Evolutionary conservation across 352 stramenopile species (phyloP), one percentile per base, ranked within the genome.

Genomic region (Phytopythium sindhum): DNA sequence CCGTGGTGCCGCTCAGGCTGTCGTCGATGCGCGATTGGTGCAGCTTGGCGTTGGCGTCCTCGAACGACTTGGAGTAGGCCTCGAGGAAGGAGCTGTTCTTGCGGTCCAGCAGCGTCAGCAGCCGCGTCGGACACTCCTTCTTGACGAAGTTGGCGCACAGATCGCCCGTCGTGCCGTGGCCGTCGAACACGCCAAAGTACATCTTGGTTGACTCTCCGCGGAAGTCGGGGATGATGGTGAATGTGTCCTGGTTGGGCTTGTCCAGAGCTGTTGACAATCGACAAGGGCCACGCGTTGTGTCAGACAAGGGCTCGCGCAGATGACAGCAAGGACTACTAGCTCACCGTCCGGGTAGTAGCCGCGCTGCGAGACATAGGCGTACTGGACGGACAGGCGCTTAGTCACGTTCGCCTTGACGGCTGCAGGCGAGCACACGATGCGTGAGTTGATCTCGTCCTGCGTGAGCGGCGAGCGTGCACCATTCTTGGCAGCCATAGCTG

Each of bases 171-270:
- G 83, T 91, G 19, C 89, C 89, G 60, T 96, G 89, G 24, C 89
- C 89, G 60, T 97, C 88, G 58, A 92, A 97, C 8, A 97, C 85
- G 26, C 88, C 88, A 66, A 96, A 95, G 68, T 93, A 93, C 63
- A 94, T 88, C 66, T 93, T 91, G 21, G 63, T 58, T 17, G 84
- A 60, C 60, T 96, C 84, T 8, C 80, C 82, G 55, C 81, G 90
- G 70, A 96, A 96, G 35, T 78, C 79, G 24, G 85, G 84, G 26
- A 94, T 78, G 56, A 96, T 86, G 24, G 80, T 87, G 75, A 95
- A 99, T 26, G 84, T 81, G 77, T 99, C 97, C 75, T 99, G 97
- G 74, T 99, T 99, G 8, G 95, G 79, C 75, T 99, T 99, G 77
- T 98, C 81, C 4, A 96, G 77, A 45, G 95, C 82, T 88, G 7